Percentiles rank a stretch among this genome's conserved stretches.
Conservation (phyloP, 768 basidiomycete genomes). For the Lyophyllum decastes region DNA sequence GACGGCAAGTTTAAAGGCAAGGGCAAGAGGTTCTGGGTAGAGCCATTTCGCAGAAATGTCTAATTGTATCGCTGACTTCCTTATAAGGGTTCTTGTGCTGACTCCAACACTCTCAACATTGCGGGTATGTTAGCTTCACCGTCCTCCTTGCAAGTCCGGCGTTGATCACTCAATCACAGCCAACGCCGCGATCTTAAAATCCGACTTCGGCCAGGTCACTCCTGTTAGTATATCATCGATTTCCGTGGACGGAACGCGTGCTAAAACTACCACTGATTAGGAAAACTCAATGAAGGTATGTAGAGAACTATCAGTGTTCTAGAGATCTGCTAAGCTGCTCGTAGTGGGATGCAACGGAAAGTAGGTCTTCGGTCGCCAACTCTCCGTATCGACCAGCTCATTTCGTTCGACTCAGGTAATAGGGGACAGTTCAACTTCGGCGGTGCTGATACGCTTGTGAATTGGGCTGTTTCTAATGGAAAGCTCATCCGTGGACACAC, state of each 20-base stretch:
- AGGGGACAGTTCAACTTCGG: conserved; percentile 32
- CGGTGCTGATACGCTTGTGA: conserved; percentile 37
- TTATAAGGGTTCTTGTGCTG: conserved; percentile 30
- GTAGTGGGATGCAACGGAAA: conserved; percentile 42
- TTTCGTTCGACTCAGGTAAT: conserved; percentile 13
- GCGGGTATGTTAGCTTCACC: conserved; percentile 19
- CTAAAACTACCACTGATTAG: not conserved
- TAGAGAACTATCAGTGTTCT: not conserved
- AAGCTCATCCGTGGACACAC: conserved; percentile 45
- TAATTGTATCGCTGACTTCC: not conserved
- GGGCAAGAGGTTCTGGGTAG: conserved; percentile 31
- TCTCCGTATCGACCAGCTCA: not conserved
- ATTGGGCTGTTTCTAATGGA: conserved; percentile 40
- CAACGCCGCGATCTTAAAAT: conserved; percentile 31
- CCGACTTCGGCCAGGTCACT: conserved; percentile 41
- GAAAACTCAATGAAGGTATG: conserved; percentile 31
- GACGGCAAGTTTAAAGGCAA: conserved; percentile 24
- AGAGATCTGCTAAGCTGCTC: not conserved
- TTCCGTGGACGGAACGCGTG: not conserved
- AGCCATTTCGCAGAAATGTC: not conserved
- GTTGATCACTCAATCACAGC: conserved; percentile 15
- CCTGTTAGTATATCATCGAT: conserved; percentile 22
- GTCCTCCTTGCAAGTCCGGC: not conserved
- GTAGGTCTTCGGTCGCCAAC: conserved; percentile 11
- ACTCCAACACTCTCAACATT: conserved; percentile 29